Conservation (phyloP, 2,329 filamentous ascomycete species). For the Ophiostoma triangulosporum region DNA sequence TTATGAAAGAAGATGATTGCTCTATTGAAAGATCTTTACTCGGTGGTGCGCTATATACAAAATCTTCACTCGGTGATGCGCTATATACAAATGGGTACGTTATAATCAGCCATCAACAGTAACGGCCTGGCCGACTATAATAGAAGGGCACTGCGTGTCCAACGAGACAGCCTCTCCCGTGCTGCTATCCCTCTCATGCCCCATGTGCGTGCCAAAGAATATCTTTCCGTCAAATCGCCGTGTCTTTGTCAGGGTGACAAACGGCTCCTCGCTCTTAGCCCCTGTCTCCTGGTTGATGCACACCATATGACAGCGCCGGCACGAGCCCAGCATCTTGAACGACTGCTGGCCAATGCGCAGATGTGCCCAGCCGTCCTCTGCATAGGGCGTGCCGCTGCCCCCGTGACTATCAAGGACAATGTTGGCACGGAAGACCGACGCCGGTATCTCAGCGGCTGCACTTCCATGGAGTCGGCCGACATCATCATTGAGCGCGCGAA, state of each 20-base stretch:
- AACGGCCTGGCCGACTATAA: constrained; percentile 34
- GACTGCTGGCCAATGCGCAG: constrained; percentile 50
- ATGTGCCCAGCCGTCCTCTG: constrained; percentile 65
- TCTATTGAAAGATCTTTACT: no score
- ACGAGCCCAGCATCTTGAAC: constrained; percentile 67
- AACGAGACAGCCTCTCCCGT: constrained; percentile 10
- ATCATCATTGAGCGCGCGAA: constrained; percentile 61
- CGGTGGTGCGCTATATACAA: no score
- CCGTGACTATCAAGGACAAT: constrained; percentile 52
- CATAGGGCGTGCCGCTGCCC: constrained; percentile 37
- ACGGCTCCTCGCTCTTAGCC: constrained; percentile 68
- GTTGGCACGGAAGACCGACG: constrained; percentile 77
- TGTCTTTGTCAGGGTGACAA: constrained; percentile 76
- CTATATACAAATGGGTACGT: no score
- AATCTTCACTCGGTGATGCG: no score
- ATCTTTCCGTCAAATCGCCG: constrained; percentile 72
- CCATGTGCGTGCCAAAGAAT: constrained; percentile 77
- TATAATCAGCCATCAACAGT: no score
- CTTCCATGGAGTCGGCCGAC: constrained; percentile 48
- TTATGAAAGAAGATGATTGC: no score
- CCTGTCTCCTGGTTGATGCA: constrained; percentile 81
- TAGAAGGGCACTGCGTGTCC: constrained; percentile 27
- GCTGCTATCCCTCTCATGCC: constrained; percentile 21
- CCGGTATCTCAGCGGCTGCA: constrained; percentile 17
- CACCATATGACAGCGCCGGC: constrained; percentile 89